Evolutionary conservation across 2,329 filamentous ascomycete genomes (phyloP).

Genomic region (Phyllosticta citriasiana): DNA sequence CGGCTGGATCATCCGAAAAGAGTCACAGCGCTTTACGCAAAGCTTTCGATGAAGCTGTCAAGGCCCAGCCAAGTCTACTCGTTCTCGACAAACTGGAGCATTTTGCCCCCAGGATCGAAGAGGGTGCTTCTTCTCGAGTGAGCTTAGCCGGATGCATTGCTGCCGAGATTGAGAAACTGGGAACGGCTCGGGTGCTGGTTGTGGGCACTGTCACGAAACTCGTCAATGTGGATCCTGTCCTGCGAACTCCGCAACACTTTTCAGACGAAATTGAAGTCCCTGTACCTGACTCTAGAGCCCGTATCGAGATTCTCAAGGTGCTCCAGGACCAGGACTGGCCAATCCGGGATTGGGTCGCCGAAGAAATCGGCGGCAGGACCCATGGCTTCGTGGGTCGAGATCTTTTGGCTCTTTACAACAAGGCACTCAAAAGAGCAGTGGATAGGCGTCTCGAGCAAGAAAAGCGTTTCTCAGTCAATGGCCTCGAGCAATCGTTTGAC

Average conservation of each 20-base stretch:
- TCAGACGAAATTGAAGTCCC: slow-evolving; percentile 60
- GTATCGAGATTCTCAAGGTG: slow-evolving; percentile 60
- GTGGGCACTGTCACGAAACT: slow-evolving; percentile 65
- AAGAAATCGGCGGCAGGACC: slow-evolving; percentile 59
- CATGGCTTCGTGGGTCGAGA: slow-evolving; percentile 82
- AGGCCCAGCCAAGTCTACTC: slow-evolving; percentile 64
- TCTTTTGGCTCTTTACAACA: slow-evolving; percentile 47
- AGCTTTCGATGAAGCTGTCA: slow-evolving; percentile 58
- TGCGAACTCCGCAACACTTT: slow-evolving; percentile 58
- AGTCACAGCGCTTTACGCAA: slow-evolving; percentile 51
- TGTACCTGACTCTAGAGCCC: slow-evolving; percentile 60
- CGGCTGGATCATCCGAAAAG: slow-evolving; percentile 28
- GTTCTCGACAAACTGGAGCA: slow-evolving; percentile 69
- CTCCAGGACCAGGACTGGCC: slow-evolving; percentile 16
- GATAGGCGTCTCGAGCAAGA: slow-evolving; percentile 5
- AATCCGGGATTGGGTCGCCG: slow-evolving; percentile 40
- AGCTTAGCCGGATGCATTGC: slow-evolving; percentile 6
- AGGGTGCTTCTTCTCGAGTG: slow-evolving; percentile 17
- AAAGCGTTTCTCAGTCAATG: background rate
- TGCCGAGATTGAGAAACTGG: slow-evolving; percentile 4
- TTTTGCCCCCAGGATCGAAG: slow-evolving; percentile 51
- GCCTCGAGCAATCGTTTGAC: background rate
- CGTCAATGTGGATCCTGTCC: slow-evolving; percentile 58
- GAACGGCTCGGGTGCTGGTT: slow-evolving; percentile 52
- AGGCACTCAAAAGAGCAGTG: slow-evolving; percentile 4